These are phyloP conservation scores for Lenwebbia sp. DNA, from an alignment of 345 rosid genomes.

Conservation along the genomic window DNA sequence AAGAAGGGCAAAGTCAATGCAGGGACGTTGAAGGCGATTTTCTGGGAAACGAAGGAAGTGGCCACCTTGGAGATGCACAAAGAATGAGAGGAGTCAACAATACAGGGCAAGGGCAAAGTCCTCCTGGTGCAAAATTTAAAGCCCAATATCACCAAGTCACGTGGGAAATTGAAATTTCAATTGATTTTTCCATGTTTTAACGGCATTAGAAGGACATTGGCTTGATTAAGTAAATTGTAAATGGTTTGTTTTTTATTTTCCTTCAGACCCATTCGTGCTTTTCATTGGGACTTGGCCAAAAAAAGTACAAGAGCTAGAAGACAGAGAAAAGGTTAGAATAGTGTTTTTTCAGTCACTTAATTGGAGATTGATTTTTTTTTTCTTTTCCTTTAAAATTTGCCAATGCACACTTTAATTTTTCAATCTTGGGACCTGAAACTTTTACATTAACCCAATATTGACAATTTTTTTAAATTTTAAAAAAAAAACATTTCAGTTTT, in stretches of 20 bases:
- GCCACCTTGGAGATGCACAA: no score
- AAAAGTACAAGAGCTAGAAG: background rate
- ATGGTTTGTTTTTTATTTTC: background rate
- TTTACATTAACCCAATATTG: background rate
- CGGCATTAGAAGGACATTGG: background rate
- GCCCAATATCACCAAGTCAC: background rate
- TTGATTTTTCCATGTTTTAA: background rate
- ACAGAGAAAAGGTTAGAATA: background rate
- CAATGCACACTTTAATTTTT: background rate
- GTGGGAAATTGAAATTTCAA: background rate
- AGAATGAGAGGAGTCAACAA: no score
- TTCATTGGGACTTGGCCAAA: background rate
- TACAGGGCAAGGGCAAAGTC: no score
- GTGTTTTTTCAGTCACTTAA: background rate
- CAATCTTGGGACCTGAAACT: background rate
- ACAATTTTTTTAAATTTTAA: background rate
- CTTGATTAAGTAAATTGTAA: background rate
- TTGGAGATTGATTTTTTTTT: background rate
- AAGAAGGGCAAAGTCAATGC: no score
- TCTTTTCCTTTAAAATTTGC: background rate
- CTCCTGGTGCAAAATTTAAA: no score
- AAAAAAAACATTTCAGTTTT: background rate
- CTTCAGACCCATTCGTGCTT: rapidly evolving
- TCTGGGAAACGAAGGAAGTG: no score
- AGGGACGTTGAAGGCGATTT: no score